Base-by-base conservation (phyloP, 169 alveolate genomes). In the Plasmodium gonderi region DNA sequence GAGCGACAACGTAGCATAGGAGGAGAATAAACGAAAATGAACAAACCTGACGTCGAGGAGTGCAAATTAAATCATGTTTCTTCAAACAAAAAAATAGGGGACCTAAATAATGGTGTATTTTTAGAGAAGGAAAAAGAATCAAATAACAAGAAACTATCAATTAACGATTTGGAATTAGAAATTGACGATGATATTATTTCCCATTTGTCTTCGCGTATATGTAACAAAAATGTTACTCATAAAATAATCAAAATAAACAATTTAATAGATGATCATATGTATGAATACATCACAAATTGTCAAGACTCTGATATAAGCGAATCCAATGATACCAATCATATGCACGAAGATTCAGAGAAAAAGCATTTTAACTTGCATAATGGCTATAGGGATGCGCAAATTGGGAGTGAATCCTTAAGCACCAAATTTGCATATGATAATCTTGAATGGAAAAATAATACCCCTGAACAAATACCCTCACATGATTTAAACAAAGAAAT, bases 191-290 rank as follows among this genome's bases (percentile, higher is more conserved):
- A 83, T 11, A 33, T 83, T 20, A 72, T 83, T 23, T 29, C 51
- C 3, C 31, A 51, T 64, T 54, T 83, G 44, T 33, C 82, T 33
- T 44, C 77, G 3, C 83, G 45, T 26, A 72, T 47, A 47, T 74
- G 36, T 65, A 83, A 83, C 20, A 72, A 83, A 69, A 83, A 83
- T 83, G 78, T 83, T 47, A 68, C 38, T 3, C 92, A 83, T 83
- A 83, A 83, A 72, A 51, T 83, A 5, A 26, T 83, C 20, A 83
- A 83, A 42, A 49, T 83, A 23, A 83, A 83, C 29, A 83, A 83
- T 72, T 72, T 83, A 72, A 83, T 83, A 69, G 92, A 83, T 49
- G 83, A 47, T 7, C 64, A 72, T 36, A 23, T 83, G 44, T 47
- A 49, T 72, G 64, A 83, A 7, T 49, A 68, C 29, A 83, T 83